Conservation (phyloP, 1,139 yeast species). For the Geotrichum histeridarum region DNA sequence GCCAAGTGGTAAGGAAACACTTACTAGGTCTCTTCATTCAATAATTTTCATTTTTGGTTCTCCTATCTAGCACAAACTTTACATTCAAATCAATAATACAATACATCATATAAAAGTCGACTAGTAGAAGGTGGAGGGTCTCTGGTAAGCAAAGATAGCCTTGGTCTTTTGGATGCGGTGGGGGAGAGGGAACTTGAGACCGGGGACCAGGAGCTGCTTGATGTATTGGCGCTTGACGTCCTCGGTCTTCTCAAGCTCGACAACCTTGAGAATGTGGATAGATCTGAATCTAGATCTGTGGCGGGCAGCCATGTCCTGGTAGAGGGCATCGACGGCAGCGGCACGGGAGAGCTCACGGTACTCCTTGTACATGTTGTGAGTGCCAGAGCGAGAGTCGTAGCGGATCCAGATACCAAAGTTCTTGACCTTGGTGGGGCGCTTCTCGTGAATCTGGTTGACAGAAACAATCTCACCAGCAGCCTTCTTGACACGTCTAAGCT, state of each 20-base stretch:
- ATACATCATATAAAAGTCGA: slow-evolving; percentile 20
- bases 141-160: slow-evolving; percentile 83
- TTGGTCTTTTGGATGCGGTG: slow-evolving; percentile 95
- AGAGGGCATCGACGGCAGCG: slow-evolving; percentile 97
- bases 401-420: slow-evolving; percentile 99
- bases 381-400: slow-evolving; percentile 99
- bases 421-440: slow-evolving; percentile 98
- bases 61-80: slow-evolving; percentile 17
- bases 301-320: slow-evolving; percentile 99
- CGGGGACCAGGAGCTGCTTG: slow-evolving; percentile 93
- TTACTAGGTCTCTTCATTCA: not conserved
- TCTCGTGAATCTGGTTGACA: slow-evolving; percentile 84
- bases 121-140: slow-evolving; percentile 97
- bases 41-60: not conserved
- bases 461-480: slow-evolving; percentile 99
- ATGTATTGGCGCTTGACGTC: slow-evolving; percentile 99
- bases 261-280: slow-evolving; percentile 92
- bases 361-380: slow-evolving; percentile 99
- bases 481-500: slow-evolving; percentile 98
- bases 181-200: slow-evolving; percentile 99
- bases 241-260: slow-evolving; percentile 94
- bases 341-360: slow-evolving; percentile 99
- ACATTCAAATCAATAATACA: slow-evolving; percentile 16
- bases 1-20: not conserved
- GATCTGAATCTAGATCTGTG: slow-evolving; percentile 99